Conservation (phyloP, 208 protist species). For the Vickermania ingenoplastis region DNA sequence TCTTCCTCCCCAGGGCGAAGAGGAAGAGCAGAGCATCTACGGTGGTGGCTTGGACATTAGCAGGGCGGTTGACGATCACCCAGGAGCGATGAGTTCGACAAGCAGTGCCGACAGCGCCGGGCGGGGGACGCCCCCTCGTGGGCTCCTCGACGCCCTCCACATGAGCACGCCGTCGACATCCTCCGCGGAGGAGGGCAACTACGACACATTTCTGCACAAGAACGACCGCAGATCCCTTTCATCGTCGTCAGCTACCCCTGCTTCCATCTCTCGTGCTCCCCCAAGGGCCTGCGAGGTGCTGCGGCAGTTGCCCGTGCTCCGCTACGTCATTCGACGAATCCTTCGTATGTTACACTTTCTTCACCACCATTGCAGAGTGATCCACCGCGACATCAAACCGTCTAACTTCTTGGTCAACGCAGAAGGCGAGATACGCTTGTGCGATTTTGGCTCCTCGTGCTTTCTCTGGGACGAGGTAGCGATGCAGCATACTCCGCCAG, state of each 20-base stretch:
- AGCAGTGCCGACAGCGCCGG: neutral
- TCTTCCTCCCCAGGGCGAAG: neutral
- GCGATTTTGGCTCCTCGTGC: slow-evolving; percentile 83
- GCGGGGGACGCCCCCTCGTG: neutral
- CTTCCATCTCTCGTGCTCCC: neutral
- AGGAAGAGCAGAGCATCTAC: neutral
- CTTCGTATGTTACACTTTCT: slow-evolving; percentile 55
- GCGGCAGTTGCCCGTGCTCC: slow-evolving; percentile 32
- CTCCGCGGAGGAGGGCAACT: neutral
- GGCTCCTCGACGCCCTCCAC: neutral
- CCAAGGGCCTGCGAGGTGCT: slow-evolving; percentile 15
- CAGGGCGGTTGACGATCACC: no score
- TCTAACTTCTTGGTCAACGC: slow-evolving; percentile 74
- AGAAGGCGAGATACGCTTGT: slow-evolving; percentile 59
- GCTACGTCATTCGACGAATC: slow-evolving; percentile 66
- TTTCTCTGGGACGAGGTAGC: slow-evolving; percentile 14
- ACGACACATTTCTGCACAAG: no score
- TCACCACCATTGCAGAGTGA: slow-evolving; percentile 57
- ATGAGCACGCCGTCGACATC: neutral
- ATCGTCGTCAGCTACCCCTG: no score
- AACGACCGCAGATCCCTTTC: no score
- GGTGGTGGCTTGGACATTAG: no score
- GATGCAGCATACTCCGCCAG: neutral
- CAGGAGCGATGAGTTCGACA: no score
- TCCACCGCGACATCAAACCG: slow-evolving; percentile 86